Percentiles rank a stretch among this genome's conserved stretches.
Conservation (phyloP, 2,329 filamentous ascomycete species). For the Fusarium goolgardi region DNA sequence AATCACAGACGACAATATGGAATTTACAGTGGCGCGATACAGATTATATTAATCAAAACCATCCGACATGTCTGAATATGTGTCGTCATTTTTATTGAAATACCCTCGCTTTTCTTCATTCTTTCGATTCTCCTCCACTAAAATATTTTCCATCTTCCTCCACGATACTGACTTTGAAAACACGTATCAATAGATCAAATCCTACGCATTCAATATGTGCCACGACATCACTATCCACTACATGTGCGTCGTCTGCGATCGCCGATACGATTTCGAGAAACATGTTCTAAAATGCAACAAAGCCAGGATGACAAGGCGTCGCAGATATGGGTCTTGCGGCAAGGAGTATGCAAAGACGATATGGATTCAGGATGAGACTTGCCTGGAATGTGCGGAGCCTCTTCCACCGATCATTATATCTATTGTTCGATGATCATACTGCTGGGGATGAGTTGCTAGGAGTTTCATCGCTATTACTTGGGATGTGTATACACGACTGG, state of each 20-base stretch:
- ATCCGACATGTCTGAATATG: background rate
- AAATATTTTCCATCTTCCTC: too few species aligned
- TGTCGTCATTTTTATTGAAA: background rate
- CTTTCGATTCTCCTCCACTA: background rate
- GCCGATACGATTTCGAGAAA: slow-evolving; percentile 15
- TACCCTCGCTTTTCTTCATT: background rate
- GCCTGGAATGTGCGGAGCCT: background rate
- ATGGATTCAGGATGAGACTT: background rate
- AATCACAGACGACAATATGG: background rate
- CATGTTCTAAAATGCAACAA: slow-evolving; percentile 1
- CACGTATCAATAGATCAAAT: background rate
- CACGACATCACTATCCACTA: slow-evolving; percentile 16
- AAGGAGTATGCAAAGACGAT: background rate
- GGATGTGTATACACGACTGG: too few species aligned
- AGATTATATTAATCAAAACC: background rate
- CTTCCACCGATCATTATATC: too few species aligned
- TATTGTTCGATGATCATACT: too few species aligned
- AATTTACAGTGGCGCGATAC: background rate
- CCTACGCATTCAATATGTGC: slow-evolving; percentile 1
- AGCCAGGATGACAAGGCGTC: background rate
- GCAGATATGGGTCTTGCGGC: background rate
- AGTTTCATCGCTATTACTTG: too few species aligned
- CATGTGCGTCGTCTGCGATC: slow-evolving; percentile 1
- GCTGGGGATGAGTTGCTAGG: too few species aligned
- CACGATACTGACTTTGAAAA: background rate